These are phyloP conservation scores for Penicillium frequentans DNA, from an alignment of 2,329 filamentous ascomycete genomes.

Conservation along the genomic window DNA sequence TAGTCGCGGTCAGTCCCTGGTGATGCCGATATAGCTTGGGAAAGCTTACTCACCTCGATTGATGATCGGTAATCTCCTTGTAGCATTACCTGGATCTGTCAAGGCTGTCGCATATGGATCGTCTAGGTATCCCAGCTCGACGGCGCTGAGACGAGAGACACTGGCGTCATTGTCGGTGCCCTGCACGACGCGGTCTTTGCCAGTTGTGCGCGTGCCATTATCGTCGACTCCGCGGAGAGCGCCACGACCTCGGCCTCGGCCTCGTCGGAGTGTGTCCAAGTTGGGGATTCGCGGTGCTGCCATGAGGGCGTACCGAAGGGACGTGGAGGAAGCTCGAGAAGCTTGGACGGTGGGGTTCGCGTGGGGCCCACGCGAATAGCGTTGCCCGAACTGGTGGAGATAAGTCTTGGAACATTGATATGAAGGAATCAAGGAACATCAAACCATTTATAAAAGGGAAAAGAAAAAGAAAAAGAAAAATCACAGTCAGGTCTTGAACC, in stretches of 20 bases:
- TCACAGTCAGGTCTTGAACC: too few relatives aligned
- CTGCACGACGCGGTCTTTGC: constrained; percentile 75
- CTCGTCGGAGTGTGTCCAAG: constrained; percentile 61
- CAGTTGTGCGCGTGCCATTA: constrained; percentile 33
- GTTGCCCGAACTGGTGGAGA: background rate
- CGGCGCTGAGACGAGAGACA: constrained; percentile 83
- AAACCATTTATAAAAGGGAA: too few relatives aligned
- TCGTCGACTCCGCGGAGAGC: constrained; percentile 16
- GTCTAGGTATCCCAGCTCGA: constrained; percentile 78
- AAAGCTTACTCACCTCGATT: constrained; percentile 68
- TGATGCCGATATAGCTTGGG: background rate
- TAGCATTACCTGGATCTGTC: constrained; percentile 50
- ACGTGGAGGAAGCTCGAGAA: constrained; percentile 1
- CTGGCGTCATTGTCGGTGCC: constrained; percentile 90
- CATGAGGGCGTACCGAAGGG: constrained; percentile 50
- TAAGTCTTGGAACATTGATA: background rate
- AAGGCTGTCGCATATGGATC: constrained; percentile 77
- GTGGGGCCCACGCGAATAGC: constrained; percentile 5
- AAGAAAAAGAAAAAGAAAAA: too few relatives aligned
- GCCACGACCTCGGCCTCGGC: constrained; percentile 49
- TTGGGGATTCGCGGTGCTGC: constrained; percentile 76
- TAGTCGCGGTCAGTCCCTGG: constrained; percentile 35
- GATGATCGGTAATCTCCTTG: constrained; percentile 81
- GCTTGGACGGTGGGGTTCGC: constrained; percentile 14
- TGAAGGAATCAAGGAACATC: too few relatives aligned